Percentiles rank a stretch among this genome's conserved stretches.
phyloP scores from a whole-genome alignment of 1,284 basidiomycete genomes.

The Moesziomyces globuligerus region DNA sequence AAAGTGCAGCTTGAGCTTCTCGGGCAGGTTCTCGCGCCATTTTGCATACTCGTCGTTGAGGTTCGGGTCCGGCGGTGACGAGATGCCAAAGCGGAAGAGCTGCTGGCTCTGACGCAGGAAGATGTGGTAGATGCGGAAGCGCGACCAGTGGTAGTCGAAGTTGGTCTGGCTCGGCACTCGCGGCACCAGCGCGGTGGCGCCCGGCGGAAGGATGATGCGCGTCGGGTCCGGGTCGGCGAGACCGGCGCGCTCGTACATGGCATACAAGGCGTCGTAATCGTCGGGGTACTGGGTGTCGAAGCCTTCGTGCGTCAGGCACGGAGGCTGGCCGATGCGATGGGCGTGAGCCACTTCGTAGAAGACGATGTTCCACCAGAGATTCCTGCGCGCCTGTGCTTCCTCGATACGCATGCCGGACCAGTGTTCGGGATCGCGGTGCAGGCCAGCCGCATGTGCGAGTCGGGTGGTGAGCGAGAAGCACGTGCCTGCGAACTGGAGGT shows the following conservation, averaged over 20 bases:
- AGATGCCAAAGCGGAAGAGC: constrained; percentile 53
- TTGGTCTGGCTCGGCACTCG: constrained; percentile 32
- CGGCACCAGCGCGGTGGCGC: constrained; percentile 42
- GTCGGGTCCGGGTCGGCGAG: constrained; percentile 38
- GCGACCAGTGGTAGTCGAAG: constrained; percentile 55
- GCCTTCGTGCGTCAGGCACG: constrained; percentile 44
- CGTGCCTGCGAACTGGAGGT: constrained; percentile 54
- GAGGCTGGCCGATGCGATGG: constrained; percentile 52
- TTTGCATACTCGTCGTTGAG: constrained; percentile 44
- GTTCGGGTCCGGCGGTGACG: constrained; percentile 40
- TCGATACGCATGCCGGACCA: constrained; percentile 56
- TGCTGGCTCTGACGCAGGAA: constrained; percentile 50
- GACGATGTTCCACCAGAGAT: constrained; percentile 56
- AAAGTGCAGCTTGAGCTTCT: constrained; percentile 41
- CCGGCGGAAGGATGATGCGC: constrained; percentile 45
- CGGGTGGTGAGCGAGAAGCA: constrained; percentile 55
- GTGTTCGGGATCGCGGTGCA: constrained; percentile 55
- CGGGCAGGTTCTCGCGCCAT: constrained; percentile 50
- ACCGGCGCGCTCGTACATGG: constrained; percentile 49
- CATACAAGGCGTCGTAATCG: constrained; percentile 45
- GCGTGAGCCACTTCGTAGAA: constrained; percentile 48
- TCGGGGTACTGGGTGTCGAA: constrained; percentile 58
- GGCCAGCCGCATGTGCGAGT: constrained; percentile 56
- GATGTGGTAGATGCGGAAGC: constrained; percentile 51
- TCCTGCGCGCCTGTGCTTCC: constrained; percentile 55